Conservation (phyloP, 2,329 filamentous ascomycete genomes). For the Daldinia sp. region DNA sequence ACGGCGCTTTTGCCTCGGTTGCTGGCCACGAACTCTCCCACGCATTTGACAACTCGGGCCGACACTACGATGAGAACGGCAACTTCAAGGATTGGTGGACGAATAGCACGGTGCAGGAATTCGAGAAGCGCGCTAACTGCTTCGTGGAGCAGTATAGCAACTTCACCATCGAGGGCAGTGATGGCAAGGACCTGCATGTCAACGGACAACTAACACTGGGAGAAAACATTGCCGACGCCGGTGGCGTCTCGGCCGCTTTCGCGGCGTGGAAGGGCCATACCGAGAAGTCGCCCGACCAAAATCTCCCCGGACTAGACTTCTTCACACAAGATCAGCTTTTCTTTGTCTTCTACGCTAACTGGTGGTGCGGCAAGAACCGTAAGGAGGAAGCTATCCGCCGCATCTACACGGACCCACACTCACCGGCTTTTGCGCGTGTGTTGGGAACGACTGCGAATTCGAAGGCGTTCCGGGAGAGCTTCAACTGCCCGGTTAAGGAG, state of each 20-base stretch:
- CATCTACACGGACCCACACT: constrained; percentile 71
- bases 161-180: constrained; percentile 63
- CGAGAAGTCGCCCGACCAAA: constrained; percentile 55
- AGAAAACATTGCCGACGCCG: constrained; percentile 73
- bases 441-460: constrained; percentile 73
- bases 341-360: constrained; percentile 68
- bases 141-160: constrained; percentile 69
- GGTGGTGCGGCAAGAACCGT: constrained; percentile 72
- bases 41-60: constrained; percentile 70
- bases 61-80: constrained; percentile 69
- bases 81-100: constrained; percentile 74
- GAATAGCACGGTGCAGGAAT: constrained; percentile 63
- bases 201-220: constrained; percentile 69
- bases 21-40: constrained; percentile 72
- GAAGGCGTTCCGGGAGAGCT: constrained; percentile 71
- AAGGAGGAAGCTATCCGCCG: constrained; percentile 64
- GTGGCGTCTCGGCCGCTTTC: constrained; percentile 67
- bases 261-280: constrained; percentile 67
- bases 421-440: constrained; percentile 69
- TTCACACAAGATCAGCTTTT: constrained; percentile 71
- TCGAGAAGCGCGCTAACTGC: constrained; percentile 65
- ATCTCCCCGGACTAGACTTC: constrained; percentile 63
- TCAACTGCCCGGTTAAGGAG: constrained; percentile 70
- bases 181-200: constrained; percentile 64
- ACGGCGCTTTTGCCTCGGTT: constrained; percentile 69